Evolutionary conservation across 208 protist species (phyloP), one percentile per base, ranked within the genome.

Genomic region (Phytomonas francai): DNA sequence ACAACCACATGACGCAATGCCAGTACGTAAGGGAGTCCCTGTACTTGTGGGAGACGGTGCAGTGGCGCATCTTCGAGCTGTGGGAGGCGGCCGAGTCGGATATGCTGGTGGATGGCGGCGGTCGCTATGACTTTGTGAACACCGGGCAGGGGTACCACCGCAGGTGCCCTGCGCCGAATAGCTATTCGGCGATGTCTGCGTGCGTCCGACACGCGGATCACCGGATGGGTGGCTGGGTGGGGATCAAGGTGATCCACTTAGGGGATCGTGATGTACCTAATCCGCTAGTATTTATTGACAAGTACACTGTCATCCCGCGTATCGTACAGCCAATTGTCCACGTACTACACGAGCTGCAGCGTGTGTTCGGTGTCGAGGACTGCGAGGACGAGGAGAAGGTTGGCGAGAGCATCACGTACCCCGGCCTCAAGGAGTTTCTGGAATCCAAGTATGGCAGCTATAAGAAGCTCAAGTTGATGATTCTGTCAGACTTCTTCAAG

Each of bases 251-350:
- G 0, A 96, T 99, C 61, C 98, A 99, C 72, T 74, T 99, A 25
- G 97, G 98, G 63, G 98, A 99, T 75, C 80, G 88, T 51, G 97
- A 98, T 68, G 98, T 99, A 49, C 98, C 98, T 16, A 99, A 99
- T 64, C 94, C 97, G 8, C 79, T 99, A 0, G 92, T 98, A 31
- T 99, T 99, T 78, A 99, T 99, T 67, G 97, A 99, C 68, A 99
- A 99, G 74, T 99, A 99, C 81, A 98, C 97, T 25, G 92, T 97
- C 45, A 91, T 98, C 28, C 90, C 96, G 4, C 85, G 91, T 45
- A 95, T 99, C 34, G 81, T 99, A 8, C 86, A 91, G 57, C 97
- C 97, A 4, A 90, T 99, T 30, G 81, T 98, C 25, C 84, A 93
- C 36, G 85, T 78, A 0, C 74, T 99, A 5, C 61, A 83, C 16